Conservation (phyloP, 2,329 filamentous ascomycete species). For the Diplocarpon rosae region DNA sequence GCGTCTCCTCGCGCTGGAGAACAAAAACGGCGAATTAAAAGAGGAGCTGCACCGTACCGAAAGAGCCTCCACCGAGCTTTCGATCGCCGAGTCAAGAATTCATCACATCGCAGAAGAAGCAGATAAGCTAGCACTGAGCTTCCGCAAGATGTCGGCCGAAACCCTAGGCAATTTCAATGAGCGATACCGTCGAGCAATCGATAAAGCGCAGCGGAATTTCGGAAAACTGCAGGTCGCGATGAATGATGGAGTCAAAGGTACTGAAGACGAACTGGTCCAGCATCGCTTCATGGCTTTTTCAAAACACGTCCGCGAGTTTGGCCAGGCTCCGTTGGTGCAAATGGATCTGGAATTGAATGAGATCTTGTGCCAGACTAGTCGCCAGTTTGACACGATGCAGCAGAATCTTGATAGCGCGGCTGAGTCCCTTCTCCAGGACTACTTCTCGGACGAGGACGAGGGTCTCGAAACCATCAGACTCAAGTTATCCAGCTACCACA, state of each 20-base stretch:
- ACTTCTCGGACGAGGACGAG: background rate
- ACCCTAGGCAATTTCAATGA: background rate
- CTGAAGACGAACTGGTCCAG: background rate
- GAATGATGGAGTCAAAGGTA: background rate
- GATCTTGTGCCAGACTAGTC: background rate
- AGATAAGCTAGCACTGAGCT: background rate
- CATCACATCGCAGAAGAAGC: background rate
- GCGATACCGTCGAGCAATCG: background rate
- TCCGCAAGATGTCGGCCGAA: background rate
- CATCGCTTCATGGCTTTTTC: background rate
- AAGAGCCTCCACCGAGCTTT: background rate
- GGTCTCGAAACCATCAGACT: background rate
- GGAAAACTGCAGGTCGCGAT: background rate
- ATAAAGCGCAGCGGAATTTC: background rate
- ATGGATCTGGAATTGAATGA: background rate
- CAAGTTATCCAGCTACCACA: background rate
- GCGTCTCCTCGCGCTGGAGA: background rate
- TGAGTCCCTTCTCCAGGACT: background rate
- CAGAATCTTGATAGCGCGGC: background rate
- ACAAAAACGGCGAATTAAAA: background rate
- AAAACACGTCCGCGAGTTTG: background rate
- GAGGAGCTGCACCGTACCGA: background rate
- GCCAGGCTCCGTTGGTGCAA: background rate
- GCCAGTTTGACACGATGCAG: background rate
- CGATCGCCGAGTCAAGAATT: background rate